Evolutionary conservation across 371 early-diverging fungal species (phyloP).

Genomic region (Neoconidiobolus thromboides): DNA sequence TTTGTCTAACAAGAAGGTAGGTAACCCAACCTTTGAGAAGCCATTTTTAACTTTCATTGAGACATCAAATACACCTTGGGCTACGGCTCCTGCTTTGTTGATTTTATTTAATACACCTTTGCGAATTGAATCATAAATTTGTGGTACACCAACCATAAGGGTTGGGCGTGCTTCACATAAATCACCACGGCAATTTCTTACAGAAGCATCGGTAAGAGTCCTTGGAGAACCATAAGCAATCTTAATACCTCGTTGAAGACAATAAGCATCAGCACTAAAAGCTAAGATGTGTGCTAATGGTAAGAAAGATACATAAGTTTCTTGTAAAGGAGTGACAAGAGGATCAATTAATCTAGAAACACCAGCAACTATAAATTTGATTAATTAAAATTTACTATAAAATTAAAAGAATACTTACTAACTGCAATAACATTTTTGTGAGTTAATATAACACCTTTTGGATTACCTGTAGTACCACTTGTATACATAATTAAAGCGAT

Average conservation of each 20-base stretch:
- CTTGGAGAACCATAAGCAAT: constrained; percentile 81
- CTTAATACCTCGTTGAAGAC: constrained; percentile 48
- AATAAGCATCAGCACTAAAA: constrained; percentile 56
- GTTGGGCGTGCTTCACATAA: constrained; percentile 81
- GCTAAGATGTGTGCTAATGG: constrained; percentile 90
- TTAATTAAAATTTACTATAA: background rate
- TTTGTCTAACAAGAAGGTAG: constrained; percentile 58
- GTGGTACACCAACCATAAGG: constrained; percentile 82
- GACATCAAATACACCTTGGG: constrained; percentile 49
- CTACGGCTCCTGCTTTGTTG: constrained; percentile 30
- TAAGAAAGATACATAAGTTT: constrained; percentile 70
- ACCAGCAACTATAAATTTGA: constrained; percentile 28
- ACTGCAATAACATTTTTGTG: constrained; percentile 69
- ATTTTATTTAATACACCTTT: constrained; percentile 64
- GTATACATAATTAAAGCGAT: constrained; percentile 91
- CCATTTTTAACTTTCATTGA: constrained; percentile 58
- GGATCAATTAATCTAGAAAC: constrained; percentile 19
- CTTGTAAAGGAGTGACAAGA: constrained; percentile 16
- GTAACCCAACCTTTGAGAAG: constrained; percentile 24
- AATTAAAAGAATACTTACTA: constrained; percentile 17
- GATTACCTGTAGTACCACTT: constrained; percentile 80
- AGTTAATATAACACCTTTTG: constrained; percentile 78
- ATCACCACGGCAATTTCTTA: constrained; percentile 88
- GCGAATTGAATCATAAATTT: constrained; percentile 84
- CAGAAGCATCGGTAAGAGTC: constrained; percentile 76